Conservation (phyloP, 1,284 basidiomycete species). For the Cerrena zonata region DNA sequence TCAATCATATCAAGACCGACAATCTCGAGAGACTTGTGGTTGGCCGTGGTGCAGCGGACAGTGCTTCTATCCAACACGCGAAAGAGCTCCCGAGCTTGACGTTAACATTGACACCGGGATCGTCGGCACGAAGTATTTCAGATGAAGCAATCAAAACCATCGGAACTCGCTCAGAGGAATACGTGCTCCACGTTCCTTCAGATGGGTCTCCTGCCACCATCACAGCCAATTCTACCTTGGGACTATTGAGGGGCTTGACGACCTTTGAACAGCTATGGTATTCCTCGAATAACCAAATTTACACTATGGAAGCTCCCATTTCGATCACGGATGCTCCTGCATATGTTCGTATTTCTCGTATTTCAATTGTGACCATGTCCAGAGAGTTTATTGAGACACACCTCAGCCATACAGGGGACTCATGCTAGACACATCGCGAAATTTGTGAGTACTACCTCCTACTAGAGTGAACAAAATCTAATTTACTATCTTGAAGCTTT, state of each 20-base stretch:
- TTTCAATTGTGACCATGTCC: neutral
- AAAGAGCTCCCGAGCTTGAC: constrained; percentile 30
- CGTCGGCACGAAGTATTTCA: constrained; percentile 37
- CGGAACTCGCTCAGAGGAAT: constrained; percentile 58
- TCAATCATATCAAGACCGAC: constrained; percentile 33
- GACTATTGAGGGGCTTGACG: constrained; percentile 74
- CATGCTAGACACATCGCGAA: constrained; percentile 72
- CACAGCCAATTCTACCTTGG: constrained; percentile 67
- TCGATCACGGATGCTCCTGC: constrained; percentile 59
- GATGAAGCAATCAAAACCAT: constrained; percentile 51
- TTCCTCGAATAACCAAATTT: constrained; percentile 41
- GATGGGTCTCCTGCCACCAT: constrained; percentile 59
- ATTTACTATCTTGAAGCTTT: constrained; percentile 36
- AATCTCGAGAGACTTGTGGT: constrained; percentile 41
- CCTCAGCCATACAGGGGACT: constrained; percentile 72
- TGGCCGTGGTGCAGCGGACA: constrained; percentile 40
- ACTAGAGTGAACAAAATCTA: too few species aligned
- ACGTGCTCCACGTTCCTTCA: constrained; percentile 56
- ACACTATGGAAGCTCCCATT: constrained; percentile 56
- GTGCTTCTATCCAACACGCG: constrained; percentile 26
- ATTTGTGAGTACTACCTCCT: constrained; percentile 33
- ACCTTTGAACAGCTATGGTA: constrained; percentile 82
- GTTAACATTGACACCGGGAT: constrained; percentile 36
- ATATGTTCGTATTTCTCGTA: constrained; percentile 46
- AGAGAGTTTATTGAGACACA: neutral